Evolutionary conservation across 257 asterid species (phyloP).

Genomic region (Osmanthus fragrans): DNA sequence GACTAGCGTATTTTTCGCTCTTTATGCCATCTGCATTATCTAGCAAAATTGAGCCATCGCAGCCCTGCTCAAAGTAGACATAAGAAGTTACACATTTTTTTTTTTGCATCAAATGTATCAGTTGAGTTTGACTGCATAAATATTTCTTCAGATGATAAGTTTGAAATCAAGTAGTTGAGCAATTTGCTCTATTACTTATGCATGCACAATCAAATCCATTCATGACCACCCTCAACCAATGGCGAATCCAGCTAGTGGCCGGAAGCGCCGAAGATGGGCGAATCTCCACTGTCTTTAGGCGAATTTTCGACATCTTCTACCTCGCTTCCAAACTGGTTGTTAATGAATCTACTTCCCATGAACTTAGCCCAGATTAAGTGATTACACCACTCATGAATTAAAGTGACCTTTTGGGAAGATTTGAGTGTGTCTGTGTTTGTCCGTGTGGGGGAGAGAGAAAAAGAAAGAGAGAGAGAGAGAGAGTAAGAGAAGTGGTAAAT

Average conservation of each 20-base stretch:
- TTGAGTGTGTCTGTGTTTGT: background rate
- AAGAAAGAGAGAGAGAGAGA: constrained; percentile 18
- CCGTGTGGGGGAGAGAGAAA: background rate
- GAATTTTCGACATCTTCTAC: constrained; percentile 69
- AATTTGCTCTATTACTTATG: too few relatives aligned
- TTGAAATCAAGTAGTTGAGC: too few relatives aligned
- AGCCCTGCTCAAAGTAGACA: constrained; percentile 28
- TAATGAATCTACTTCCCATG: constrained; percentile 54
- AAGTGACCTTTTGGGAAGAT: background rate
- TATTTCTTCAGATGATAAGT: too few relatives aligned
- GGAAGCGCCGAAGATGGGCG: constrained; percentile 42
- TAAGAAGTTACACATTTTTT: background rate
- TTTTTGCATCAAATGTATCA: background rate
- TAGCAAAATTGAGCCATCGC: constrained; percentile 41
- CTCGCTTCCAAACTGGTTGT: constrained; percentile 30
- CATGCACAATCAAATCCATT: too few relatives aligned
- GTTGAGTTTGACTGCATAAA: too few relatives aligned
- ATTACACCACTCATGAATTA: constrained; percentile 1
- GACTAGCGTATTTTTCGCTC: constrained; percentile 31
- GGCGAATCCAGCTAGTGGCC: too few relatives aligned
- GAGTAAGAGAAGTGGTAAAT: background rate
- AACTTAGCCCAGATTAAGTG: background rate
- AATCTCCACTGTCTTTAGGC: constrained; percentile 73
- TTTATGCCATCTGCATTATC: constrained; percentile 31
- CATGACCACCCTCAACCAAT: too few relatives aligned